Base-by-base conservation (phyloP, 139 green algal genomes). In the Chlamydomonas schloesseri region DNA sequence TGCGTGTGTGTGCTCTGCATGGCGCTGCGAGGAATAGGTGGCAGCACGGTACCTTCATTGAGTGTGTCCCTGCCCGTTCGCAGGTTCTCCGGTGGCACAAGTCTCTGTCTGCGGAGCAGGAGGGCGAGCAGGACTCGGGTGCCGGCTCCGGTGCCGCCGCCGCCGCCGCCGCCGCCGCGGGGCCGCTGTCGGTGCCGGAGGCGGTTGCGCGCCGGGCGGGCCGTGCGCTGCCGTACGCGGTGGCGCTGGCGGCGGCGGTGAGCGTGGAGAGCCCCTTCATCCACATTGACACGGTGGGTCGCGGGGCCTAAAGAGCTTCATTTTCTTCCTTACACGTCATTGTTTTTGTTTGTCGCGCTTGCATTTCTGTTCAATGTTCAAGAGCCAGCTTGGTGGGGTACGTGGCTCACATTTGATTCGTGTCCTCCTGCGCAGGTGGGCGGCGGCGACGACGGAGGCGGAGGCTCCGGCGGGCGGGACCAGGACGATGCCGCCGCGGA, bases 201-300 rank as follows among this genome's bases (percentile, higher is more conserved):
- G 55, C 23, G 29, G 87, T 68, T 14, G 71, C 29, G 37, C 70
- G 31, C 60, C 80, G 69, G 58, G 86, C 78, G 18, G 47, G 70
- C 0, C 67, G 82, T 28, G 90, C 92, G 20, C 83, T 98, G 72
- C 82, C 94, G 9, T 96, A 95, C 74, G 97, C 94, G 17, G 81
- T 99, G 9, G 92, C 92, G 4, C 86, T 98, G 72, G 96, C 95
- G n/a, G 96, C 97, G 24, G 96, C 92, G 5, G 73, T 99, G 69
- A 96, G 88, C 58, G 81, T 96, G 4, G 97, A 99, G 71, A 92
- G 47, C 13, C 97, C 97, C 0, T 99, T 99, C 82, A 58, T 99
- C 47, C 91, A 95, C 36, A 74, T 94, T 18, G 95, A 95, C 67
- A 87, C 58, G 14, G 60, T 92, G 20, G 68, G 68, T 8, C 42